Evolutionary conservation across 2,329 filamentous ascomycete genomes (phyloP).

Genomic region (Penicillium sp.): DNA sequence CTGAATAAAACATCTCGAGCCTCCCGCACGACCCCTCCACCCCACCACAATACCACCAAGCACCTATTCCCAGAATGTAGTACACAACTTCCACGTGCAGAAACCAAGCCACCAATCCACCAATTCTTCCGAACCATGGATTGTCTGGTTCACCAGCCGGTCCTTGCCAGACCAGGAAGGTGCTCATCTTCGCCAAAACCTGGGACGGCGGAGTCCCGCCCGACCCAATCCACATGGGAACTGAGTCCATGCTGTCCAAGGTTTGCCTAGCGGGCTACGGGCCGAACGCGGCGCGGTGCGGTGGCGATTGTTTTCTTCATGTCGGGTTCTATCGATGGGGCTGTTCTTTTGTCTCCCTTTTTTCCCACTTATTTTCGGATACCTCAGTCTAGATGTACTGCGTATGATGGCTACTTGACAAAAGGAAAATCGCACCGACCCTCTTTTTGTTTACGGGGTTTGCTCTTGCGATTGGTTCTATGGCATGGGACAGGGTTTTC

Average conservation of each 20-base stretch:
- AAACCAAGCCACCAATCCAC: not conserved
- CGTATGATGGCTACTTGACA: not conserved
- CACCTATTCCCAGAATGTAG: not conserved
- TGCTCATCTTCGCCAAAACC: constrained; percentile 8
- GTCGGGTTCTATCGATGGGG: not conserved
- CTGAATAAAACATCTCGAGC: not conserved
- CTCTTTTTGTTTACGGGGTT: not conserved
- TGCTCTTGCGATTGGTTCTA: not conserved
- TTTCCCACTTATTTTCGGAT: not conserved
- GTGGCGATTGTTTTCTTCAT: constrained; percentile 7
- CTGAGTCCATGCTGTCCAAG: constrained; percentile 7
- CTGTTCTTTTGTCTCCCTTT: not conserved
- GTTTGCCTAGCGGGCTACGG: constrained; percentile 25
- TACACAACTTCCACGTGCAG: not conserved
- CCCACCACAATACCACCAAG: not conserved
- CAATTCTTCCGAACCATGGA: constrained; percentile 4
- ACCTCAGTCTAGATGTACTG: not conserved
- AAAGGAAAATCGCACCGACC: not conserved
- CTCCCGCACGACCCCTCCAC: not conserved
- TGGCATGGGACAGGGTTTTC: not conserved
- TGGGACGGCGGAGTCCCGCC: constrained; percentile 15
- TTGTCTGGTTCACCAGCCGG: not conserved
- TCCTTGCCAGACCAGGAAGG: constrained; percentile 19
- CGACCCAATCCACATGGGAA: constrained; percentile 3
- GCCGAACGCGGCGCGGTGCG: constrained; percentile 22